phyloP scores from a whole-genome alignment of 441 rosid genomes.

The Arabidopsis lyrata region DNA sequence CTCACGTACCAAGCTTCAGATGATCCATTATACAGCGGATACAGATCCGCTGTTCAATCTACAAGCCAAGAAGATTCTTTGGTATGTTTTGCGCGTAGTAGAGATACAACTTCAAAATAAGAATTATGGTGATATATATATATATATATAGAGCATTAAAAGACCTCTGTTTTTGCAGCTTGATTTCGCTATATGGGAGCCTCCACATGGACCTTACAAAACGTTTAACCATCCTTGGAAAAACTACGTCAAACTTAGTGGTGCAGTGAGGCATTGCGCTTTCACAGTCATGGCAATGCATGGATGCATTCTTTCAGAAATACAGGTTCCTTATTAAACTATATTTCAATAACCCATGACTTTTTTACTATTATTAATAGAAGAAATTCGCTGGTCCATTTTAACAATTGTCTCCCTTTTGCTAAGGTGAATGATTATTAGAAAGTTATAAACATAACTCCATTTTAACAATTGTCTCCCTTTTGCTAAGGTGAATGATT shows the following conservation, averaged over 20 bases:
- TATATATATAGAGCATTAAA: no score
- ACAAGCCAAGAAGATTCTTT: conserved; percentile 64
- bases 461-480: no score
- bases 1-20: conserved; percentile 69
- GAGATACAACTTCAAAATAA: neutral
- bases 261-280: conserved; percentile 75
- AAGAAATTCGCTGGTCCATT: no score
- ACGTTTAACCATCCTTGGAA: conserved; percentile 64
- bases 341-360: neutral
- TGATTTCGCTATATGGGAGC: conserved; percentile 80
- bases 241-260: conserved; percentile 65
- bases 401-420: no score
- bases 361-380: neutral
- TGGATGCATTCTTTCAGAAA: conserved; percentile 78
- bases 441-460: no score
- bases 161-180: conserved; percentile 47
- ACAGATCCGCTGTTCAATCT: conserved; percentile 65
- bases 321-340: conserved; percentile 55
- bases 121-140: neutral
- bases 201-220: conserved; percentile 74
- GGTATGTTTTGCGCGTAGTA: conserved; percentile 33
- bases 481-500: neutral
- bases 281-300: conserved; percentile 85
- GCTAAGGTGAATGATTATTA: neutral
- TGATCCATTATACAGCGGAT: conserved; percentile 68